Evolutionary conservation across 2,329 filamentous ascomycete genomes (phyloP).

Genomic region (Pseudocercospora crystallina): DNA sequence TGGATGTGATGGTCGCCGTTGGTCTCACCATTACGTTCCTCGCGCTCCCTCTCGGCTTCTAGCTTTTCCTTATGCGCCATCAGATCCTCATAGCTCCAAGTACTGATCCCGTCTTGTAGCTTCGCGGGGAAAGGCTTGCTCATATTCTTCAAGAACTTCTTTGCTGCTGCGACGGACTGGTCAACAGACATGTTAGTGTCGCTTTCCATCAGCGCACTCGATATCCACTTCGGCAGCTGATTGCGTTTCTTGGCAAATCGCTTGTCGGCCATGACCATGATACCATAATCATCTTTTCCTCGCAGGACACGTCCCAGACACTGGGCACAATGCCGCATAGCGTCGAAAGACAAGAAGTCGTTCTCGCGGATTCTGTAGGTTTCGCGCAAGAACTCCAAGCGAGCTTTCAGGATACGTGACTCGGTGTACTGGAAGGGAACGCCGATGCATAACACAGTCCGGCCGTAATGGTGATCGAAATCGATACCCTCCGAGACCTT

Average conservation of each 20-base stretch:
- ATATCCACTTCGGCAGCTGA: slow-evolving; percentile 97
- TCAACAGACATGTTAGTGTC: slow-evolving; percentile 92
- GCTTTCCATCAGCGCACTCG: slow-evolving; percentile 77
- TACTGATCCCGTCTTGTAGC: slow-evolving; percentile 89
- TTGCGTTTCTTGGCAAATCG: slow-evolving; percentile 87
- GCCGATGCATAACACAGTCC: slow-evolving; percentile 92
- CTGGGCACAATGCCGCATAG: slow-evolving; percentile 98
- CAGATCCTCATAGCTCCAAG: slow-evolving; percentile 81
- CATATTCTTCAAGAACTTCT: slow-evolving; percentile 88
- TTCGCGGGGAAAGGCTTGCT: slow-evolving; percentile 80
- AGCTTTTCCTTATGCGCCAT: slow-evolving; percentile 74
- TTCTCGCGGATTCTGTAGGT: slow-evolving; percentile 96
- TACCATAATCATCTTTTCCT: slow-evolving; percentile 98
- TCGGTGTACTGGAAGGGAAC: slow-evolving; percentile 99
- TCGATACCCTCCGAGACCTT: slow-evolving; percentile 98
- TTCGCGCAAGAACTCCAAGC: slow-evolving; percentile 92
- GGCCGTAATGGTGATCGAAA: slow-evolving; percentile 97
- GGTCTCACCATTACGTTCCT: slow-evolving; percentile 51
- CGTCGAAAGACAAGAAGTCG: slow-evolving; percentile 97
- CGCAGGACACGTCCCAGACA: slow-evolving; percentile 91
- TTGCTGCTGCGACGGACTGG: slow-evolving; percentile 86
- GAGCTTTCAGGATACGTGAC: slow-evolving; percentile 91
- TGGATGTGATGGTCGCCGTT: slow-evolving; percentile 43
- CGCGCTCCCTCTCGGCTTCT: slow-evolving; percentile 66
- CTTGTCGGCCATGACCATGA: slow-evolving; percentile 96